Conservation (phyloP, 1,139 yeast genomes). For the Suhomyces panamericanus region DNA sequence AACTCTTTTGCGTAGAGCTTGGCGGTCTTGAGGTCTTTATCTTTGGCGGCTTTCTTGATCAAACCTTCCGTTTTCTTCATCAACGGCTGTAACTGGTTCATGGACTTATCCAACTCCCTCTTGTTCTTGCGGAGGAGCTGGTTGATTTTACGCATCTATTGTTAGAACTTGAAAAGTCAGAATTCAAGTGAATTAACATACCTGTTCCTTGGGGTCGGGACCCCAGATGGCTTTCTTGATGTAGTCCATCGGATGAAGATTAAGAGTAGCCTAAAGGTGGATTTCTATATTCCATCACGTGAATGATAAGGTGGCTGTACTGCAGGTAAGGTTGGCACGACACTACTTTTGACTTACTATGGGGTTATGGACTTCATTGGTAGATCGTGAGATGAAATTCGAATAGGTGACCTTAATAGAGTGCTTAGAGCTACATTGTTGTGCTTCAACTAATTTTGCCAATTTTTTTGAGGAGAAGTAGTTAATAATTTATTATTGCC, state of each 20-base stretch:
- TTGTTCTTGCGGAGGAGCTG: constrained; percentile 79
- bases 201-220: constrained; percentile 92
- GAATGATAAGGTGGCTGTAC: background rate
- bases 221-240: constrained; percentile 89
- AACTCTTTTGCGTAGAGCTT: constrained; percentile 80
- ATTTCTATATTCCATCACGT: background rate
- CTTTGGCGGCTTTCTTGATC: constrained; percentile 74
- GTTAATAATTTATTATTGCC: no score
- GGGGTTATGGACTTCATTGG: no score
- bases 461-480: no score
- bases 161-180: constrained; percentile 23
- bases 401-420: no score
- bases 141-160: constrained; percentile 75
- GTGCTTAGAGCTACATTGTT: no score
- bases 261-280: background rate
- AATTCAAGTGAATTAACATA: constrained; percentile 25
- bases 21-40: constrained; percentile 75
- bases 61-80: constrained; percentile 74
- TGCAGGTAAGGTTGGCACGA: no score
- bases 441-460: no score
- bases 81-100: constrained; percentile 65
- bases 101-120: constrained; percentile 74
- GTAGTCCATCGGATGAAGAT: constrained; percentile 54
- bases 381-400: no score
- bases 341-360: no score